Percentiles rank a stretch among this genome's conserved stretches.
These are phyloP conservation scores for Alternaria atra DNA, from an alignment of 2,329 filamentous ascomycete species.

Conservation along the genomic window DNA sequence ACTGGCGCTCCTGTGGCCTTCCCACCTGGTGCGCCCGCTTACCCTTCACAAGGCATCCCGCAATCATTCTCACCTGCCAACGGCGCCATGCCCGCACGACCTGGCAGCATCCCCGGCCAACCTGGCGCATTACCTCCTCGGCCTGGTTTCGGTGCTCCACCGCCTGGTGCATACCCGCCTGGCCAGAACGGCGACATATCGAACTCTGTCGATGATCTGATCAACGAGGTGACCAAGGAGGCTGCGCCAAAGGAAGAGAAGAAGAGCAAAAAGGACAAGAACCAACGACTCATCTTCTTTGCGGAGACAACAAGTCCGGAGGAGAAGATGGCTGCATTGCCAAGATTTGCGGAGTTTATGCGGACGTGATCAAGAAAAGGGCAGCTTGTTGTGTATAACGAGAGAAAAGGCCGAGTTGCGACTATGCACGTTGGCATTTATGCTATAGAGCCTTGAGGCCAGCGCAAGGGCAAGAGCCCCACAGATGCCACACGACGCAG, in stretches of 20 bases:
- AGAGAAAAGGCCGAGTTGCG: neutral
- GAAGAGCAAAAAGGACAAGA: conserved; percentile 71
- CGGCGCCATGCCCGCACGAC: conserved; percentile 29
- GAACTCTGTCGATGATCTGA: conserved; percentile 62
- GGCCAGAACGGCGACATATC: conserved; percentile 36
- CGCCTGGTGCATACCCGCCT: conserved; percentile 26
- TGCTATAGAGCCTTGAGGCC: neutral
- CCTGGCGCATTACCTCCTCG: conserved; percentile 39
- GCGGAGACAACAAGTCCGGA: conserved; percentile 84
- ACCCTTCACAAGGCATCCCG: conserved; percentile 19
- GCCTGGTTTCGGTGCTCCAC: conserved; percentile 50
- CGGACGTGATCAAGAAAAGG: conserved; percentile 24
- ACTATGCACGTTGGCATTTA: neutral
- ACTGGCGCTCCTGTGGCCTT: conserved; percentile 35
- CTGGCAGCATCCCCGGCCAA: conserved; percentile 46
- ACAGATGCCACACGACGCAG: conserved; percentile 1
- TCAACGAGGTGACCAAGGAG: conserved; percentile 59
- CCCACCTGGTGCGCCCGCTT: conserved; percentile 34
- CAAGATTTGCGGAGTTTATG: conserved; percentile 69
- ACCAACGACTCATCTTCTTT: conserved; percentile 77
- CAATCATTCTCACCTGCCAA: conserved; percentile 43
- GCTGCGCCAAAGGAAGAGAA: conserved; percentile 47
- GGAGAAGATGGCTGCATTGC: conserved; percentile 83
- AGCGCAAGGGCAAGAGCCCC: conserved; percentile 6
- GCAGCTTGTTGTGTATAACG: neutral